Evolutionary conservation across 2,329 filamentous ascomycete genomes (phyloP), one percentile per base, ranked within the genome.

Genomic region (Neonectria magnoliae): DNA sequence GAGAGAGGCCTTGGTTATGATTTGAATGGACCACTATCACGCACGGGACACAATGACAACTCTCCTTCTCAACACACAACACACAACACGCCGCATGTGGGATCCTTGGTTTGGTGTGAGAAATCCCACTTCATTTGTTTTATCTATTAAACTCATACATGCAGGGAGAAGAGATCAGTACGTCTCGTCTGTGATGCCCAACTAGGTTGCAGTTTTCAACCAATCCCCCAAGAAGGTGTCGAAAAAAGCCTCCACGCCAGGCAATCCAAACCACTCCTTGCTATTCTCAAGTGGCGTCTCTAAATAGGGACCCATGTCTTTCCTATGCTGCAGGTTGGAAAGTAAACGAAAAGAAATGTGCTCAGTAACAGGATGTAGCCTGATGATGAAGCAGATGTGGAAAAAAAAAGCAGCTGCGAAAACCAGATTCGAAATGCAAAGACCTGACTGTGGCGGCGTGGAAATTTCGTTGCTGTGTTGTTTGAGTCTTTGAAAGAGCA

Each of bases 171-270:
- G 36, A 38, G 52, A 55, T 44, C n/a, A 27, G 20, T 42, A 55
- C 7, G 52, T 55, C 52, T 42, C 52, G 36, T 55, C 20, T 42
- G 52, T 44, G 13, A 42, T 55, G 33, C 52, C 52, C 52, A 55
- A 42, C 52, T 16, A 11, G n/a, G 33, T 38, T 38, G n/a, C 52
- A 55, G 36, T 22, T 44, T 38, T 55, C 52, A 11, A 55, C 52
- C 52, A 55, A 31, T 55, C 52, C 20, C 33, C 33, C n/a, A 10
- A 38, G 18, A 55, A 38, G 52, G 52, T 27, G 52, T 27, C 33
- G 36, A 55, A 42, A 42, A 55, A 25, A 29, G 36, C 36, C 11
- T 41, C 36, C 36, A n/a, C 29, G 36, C 11, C 52, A n/a, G 52
- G 33, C 22, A 16, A 44, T 55, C 52, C 52, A 55, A 55, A 41